Percentiles rank a stretch among this genome's conserved stretches.
Conservation (phyloP, 345 rosid genomes). For the Lepidium didymum region DNA sequence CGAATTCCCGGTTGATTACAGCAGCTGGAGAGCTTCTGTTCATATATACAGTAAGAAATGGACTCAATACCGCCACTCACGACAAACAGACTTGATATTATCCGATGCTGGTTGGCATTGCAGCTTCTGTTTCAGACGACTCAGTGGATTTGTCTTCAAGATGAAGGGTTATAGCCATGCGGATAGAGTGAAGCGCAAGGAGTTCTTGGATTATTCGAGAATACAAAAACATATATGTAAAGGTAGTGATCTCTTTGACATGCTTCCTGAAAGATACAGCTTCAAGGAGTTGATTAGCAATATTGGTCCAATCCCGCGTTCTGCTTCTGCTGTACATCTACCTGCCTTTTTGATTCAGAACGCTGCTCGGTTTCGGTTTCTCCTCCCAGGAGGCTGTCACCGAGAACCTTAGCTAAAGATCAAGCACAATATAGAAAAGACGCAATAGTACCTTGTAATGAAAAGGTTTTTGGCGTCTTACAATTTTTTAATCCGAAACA, state of each 20-base stretch:
- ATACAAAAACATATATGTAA: slow-evolving; percentile 62
- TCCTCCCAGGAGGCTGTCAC: slow-evolving; percentile 84
- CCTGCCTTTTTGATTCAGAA: slow-evolving; percentile 80
- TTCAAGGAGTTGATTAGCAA: slow-evolving; percentile 76
- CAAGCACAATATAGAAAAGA: background rate
- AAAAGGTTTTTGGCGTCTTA: background rate
- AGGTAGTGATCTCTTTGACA: slow-evolving; percentile 73
- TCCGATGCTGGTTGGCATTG: slow-evolving; percentile 98
- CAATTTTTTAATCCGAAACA: background rate
- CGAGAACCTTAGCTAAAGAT: slow-evolving; percentile 26
- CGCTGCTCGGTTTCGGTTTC: slow-evolving; percentile 66
- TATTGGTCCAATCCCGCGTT: slow-evolving; percentile 61
- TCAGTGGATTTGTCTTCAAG: slow-evolving; percentile 66
- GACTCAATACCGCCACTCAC: slow-evolving; percentile 71
- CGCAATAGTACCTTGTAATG: background rate
- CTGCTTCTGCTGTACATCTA: slow-evolving; percentile 89
- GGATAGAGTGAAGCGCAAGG: slow-evolving; percentile 52
- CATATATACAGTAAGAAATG: slow-evolving; percentile 37
- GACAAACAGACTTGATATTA: slow-evolving; percentile 54
- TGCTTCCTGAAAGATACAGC: slow-evolving; percentile 86
- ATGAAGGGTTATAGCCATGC: slow-evolving; percentile 97
- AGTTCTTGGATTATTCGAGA: slow-evolving; percentile 43
- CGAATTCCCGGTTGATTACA: slow-evolving; percentile 83
- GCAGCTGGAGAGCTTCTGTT: slow-evolving; percentile 75
- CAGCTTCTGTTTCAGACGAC: slow-evolving; percentile 71